Evolutionary conservation across 139 green algal genomes (phyloP), one percentile per base, ranked within the genome.

Genomic region (Monoraphidium neglectum): DNA sequence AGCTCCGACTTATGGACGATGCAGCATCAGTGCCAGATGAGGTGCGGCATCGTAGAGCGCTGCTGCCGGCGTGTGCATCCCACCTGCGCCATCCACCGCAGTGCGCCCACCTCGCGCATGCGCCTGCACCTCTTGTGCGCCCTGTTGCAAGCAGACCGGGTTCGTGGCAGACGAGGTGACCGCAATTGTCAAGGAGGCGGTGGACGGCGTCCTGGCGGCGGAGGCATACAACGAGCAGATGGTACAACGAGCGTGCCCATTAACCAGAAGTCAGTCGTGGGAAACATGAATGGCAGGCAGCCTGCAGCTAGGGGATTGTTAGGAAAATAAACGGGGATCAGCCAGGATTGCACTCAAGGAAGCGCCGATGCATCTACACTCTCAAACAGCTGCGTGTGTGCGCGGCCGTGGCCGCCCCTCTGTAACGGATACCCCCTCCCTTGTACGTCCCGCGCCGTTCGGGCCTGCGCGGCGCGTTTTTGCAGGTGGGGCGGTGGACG

Each of bases 131-230:
- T n/a, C n/a, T n/a, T n/a, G n/a, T n/a, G n/a, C n/a, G n/a, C n/a
- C n/a, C n/a, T n/a, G n/a, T n/a, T n/a, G n/a, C n/a, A n/a, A n/a
- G 63, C 88, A 95, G 90, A 87, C 86, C 47, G 87, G 86, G 0
- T 95, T 95, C 47, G 86, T 93, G 12, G 87, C 87, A 0, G 92
- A 96, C n/a, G 92, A 96, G 36, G 88, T 96, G 1, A 92, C 79
- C 78, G 94, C 88, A 69, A 94, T 95, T 24, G 94, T 96, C 82
- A 96, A 96, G 66, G 89, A 95, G 38, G 89, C 83, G 2, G 86
- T 96, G 12, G 89, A 95, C 37, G 65, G 73, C 4, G 86, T 93
- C 18, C 79, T 96, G n/a, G 81, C 88, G 43, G 94, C 93, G 61
- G 78, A 92, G 57, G 78, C 87, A 28, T 96, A 94, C 74, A 88